Conservation (phyloP, 1,284 basidiomycete genomes). For the Tranzscheliella williamsii region DNA sequence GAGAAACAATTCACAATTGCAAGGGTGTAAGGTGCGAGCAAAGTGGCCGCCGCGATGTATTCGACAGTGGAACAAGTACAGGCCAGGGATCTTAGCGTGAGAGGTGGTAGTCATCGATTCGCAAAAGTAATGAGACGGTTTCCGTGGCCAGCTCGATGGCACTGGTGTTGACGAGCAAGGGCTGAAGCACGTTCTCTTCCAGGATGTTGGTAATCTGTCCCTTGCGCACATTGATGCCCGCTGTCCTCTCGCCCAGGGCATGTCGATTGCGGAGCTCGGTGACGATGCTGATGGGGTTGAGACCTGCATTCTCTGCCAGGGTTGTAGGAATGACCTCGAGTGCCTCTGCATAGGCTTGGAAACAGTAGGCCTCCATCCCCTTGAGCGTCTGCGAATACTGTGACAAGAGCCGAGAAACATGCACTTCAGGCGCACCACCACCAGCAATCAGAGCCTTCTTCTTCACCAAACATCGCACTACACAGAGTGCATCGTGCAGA, state of each 20-base stretch:
- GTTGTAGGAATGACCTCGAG: slow-evolving; percentile 98
- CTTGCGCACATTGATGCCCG: slow-evolving; percentile 86
- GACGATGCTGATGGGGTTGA: slow-evolving; percentile 97
- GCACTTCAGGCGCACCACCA: slow-evolving; percentile 96
- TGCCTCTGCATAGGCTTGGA: slow-evolving; percentile 96
- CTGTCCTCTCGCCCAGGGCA: slow-evolving; percentile 88
- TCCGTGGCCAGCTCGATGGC: slow-evolving; percentile 94
- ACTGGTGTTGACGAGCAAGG: slow-evolving; percentile 90
- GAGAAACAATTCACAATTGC: no score
- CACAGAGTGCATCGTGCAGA: slow-evolving; percentile 96
- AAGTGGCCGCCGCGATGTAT: no score
- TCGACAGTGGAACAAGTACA: no score
- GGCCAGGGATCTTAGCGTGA: slow-evolving; percentile 32
- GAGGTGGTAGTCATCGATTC: slow-evolving; percentile 85
- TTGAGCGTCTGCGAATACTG: slow-evolving; percentile 91
- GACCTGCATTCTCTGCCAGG: slow-evolving; percentile 94
- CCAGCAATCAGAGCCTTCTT: slow-evolving; percentile 97
- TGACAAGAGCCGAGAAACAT: slow-evolving; percentile 89
- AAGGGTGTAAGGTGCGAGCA: no score
- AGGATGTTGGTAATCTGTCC: slow-evolving; percentile 94
- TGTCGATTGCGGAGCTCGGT: slow-evolving; percentile 97
- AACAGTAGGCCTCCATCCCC: slow-evolving; percentile 99
- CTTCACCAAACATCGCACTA: slow-evolving; percentile 96
- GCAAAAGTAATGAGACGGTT: slow-evolving; percentile 91
- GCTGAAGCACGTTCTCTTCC: slow-evolving; percentile 97